These are phyloP conservation scores for Gnomoniopsis sp. DNA, from an alignment of 2,329 filamentous ascomycete species.

Conservation along the genomic window DNA sequence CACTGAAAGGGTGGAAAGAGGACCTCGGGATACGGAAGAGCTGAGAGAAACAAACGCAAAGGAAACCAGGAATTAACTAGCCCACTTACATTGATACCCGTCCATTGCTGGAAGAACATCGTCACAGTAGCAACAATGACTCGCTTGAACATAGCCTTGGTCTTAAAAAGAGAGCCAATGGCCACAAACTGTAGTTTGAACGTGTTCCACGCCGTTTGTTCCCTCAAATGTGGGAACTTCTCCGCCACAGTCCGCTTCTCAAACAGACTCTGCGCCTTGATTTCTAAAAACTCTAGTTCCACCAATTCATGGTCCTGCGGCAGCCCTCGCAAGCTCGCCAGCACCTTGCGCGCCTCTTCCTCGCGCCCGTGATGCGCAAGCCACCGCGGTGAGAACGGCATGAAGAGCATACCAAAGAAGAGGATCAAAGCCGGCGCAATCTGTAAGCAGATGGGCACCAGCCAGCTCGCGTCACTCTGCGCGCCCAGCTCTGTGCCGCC, in stretches of 20 bases:
- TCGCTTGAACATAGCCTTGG: slow-evolving; percentile 62
- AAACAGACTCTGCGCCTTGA: slow-evolving; percentile 74
- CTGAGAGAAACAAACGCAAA: neutral
- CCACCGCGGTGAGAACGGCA: slow-evolving; percentile 78
- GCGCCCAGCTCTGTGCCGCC: slow-evolving; percentile 44
- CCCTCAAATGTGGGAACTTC: slow-evolving; percentile 62
- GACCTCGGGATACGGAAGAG: neutral
- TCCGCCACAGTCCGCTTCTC: slow-evolving; percentile 69
- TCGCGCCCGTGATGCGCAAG: slow-evolving; percentile 68
- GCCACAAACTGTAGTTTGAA: slow-evolving; percentile 68
- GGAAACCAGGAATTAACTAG: neutral
- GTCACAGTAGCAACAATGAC: slow-evolving; percentile 61
- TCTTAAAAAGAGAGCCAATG: slow-evolving; percentile 61
- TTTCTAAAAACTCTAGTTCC: slow-evolving; percentile 76
- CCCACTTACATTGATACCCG: slow-evolving; percentile 31
- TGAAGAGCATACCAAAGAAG: slow-evolving; percentile 69
- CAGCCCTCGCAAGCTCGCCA: slow-evolving; percentile 63
- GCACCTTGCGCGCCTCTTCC: slow-evolving; percentile 59
- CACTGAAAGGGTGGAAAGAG: neutral
- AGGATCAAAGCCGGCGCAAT: slow-evolving; percentile 64
- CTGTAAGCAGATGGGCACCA: slow-evolving; percentile 69
- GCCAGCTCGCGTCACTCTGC: slow-evolving; percentile 69
- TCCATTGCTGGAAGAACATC: slow-evolving; percentile 56
- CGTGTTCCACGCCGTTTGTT: slow-evolving; percentile 59
- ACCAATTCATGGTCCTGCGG: slow-evolving; percentile 63